Evolutionary conservation across 805 yeast species (phyloP), one percentile per base, ranked within the genome.

Genomic region (Saturnispora zaruensis): DNA sequence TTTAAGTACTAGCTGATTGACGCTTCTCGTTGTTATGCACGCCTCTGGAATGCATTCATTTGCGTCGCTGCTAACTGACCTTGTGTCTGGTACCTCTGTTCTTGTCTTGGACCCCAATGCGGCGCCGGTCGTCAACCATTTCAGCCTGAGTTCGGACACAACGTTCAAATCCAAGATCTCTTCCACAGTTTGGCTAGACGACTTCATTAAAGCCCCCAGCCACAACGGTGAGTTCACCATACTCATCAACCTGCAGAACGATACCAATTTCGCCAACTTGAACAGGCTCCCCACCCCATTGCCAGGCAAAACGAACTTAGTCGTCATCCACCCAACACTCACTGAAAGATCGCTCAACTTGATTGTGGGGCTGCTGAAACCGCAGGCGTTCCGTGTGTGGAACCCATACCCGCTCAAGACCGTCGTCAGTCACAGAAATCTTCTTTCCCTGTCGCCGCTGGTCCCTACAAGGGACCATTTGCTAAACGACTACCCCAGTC

Each of bases 71-170:
- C 18, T 42, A 26, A 18, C 45, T 14, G 24, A 20, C 2, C 11
- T 18, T 14, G 16, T 23, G 3, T 14, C 28, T 13, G 45, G 37
- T 6, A 14, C 41, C 6, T 14, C 44, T 23, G 46, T 44, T 11
- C 41, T 63, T 16, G 50, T 62, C 7, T 50, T 63, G 14, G 64
- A 66, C 38, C 58, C 53, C 38, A 43, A 54, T 16, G 42, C 42
- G 5, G 28, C 42, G 1, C 26, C 42, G 6, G 23, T 38, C 13
- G 6, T 38, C n/a, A 38, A 38, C n/a, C 42, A 38, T 38, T 38
- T 36, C 14, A 36, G 21, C 14, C 11, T 36, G 21, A 36, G 40
- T 36, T 36, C 40, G 8, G 8, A 36, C 18, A 5, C 18, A 7
- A 18, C 40, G 8, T 38, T 23, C 24, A 38, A 23, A 23, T 14